A percentile compares a stretch with the other conserved stretches of the same genome.
phyloP scores from a whole-genome alignment of 768 basidiomycete genomes.

The Leucosporidium yakuticum region DNA sequence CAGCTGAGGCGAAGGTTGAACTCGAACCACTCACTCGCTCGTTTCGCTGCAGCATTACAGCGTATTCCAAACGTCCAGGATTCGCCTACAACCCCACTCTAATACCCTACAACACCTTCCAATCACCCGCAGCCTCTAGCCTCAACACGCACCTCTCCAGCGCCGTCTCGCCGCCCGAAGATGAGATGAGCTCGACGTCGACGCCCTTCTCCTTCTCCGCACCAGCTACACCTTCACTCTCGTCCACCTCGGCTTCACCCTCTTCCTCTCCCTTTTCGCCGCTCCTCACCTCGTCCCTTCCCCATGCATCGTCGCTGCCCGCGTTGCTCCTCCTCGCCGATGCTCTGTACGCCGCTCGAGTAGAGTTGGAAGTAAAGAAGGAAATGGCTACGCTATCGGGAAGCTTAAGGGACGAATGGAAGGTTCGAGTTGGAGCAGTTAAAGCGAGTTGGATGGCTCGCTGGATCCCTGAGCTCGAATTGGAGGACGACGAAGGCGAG shows the following conservation, averaged over 20 bases:
- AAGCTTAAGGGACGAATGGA: not conserved
- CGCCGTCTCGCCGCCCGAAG: too few relatives aligned
- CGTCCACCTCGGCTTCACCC: not conserved
- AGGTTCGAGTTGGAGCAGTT: constrained; percentile 2
- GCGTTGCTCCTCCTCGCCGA: not conserved
- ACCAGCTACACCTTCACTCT: too few relatives aligned
- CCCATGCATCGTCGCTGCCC: not conserved
- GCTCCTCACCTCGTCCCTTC: not conserved
- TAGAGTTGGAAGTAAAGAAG: not conserved
- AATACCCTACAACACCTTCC: too few relatives aligned
- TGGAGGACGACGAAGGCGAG: not conserved
- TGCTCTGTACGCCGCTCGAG: not conserved
- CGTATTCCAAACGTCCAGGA: too few relatives aligned
- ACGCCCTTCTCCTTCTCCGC: too few relatives aligned
- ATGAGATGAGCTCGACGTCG: too few relatives aligned
- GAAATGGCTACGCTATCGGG: not conserved
- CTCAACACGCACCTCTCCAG: too few relatives aligned
- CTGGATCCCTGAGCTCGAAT: not conserved
- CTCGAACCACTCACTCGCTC: too few relatives aligned
- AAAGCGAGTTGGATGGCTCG: constrained; percentile 4
- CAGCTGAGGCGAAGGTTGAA: too few relatives aligned
- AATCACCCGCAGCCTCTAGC: too few relatives aligned
- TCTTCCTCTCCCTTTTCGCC: not conserved
- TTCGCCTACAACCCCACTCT: too few relatives aligned
- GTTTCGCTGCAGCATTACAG: too few relatives aligned